phyloP scores from a whole-genome alignment of 495 filamentous ascomycete genomes.

The Viridothelium virens region DNA sequence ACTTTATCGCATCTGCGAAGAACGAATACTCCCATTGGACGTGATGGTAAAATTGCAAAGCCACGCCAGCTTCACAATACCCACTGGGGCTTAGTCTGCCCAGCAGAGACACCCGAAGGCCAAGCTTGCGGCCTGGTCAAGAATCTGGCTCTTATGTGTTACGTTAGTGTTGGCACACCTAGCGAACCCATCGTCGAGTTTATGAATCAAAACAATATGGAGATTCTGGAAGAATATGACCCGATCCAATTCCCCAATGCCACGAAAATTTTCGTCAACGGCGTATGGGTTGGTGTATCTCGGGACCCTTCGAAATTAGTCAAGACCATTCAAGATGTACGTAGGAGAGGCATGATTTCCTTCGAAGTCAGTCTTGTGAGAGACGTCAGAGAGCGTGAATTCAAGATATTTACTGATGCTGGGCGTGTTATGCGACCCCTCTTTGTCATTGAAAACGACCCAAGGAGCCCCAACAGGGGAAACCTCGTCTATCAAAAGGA shows the following conservation, averaged over 20 bases:
- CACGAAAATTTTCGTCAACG: conserved; percentile 96
- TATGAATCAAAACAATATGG: conserved; percentile 91
- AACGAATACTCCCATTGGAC: conserved; percentile 94
- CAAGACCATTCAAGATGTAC: conserved; percentile 63
- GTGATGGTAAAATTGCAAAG: conserved; percentile 97
- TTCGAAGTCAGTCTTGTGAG: conserved; percentile 87
- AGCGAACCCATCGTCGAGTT: conserved; percentile 87
- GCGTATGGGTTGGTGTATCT: conserved; percentile 92
- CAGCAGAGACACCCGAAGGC: conserved; percentile 95
- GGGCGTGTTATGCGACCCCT: conserved; percentile 88
- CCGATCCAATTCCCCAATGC: conserved; percentile 79
- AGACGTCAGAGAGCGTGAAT: conserved; percentile 92
- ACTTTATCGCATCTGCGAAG: conserved; percentile 91
- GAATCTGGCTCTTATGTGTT: conserved; percentile 96
- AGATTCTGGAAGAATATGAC: conserved; percentile 93
- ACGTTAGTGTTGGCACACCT: conserved; percentile 86
- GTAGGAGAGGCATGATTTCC: conserved; percentile 67
- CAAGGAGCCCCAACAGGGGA: conserved; percentile 60
- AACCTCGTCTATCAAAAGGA: conserved; percentile 68
- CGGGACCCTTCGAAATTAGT: conserved; percentile 75
- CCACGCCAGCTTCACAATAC: conserved; percentile 97
- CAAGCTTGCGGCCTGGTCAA: conserved; percentile 98
- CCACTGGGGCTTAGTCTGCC: conserved; percentile 96
- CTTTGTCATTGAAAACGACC: conserved; percentile 77
- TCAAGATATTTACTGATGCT: conserved; percentile 97